Evolutionary conservation across 208 protist genomes (phyloP).

Genomic region (Trypanosoma rangeli): DNA sequence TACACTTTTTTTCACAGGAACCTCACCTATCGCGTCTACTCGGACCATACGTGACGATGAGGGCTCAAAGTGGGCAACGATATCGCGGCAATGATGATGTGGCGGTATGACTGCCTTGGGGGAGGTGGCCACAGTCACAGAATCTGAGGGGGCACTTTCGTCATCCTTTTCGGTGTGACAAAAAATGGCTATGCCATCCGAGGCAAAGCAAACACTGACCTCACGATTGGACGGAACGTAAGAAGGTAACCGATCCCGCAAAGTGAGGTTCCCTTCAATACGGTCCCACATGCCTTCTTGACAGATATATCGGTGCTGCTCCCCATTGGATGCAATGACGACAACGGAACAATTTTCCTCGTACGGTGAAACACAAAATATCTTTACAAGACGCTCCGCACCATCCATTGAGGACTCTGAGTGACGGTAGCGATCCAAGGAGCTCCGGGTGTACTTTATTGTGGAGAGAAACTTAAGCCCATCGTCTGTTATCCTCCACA

Average conservation of each 20-base stretch:
- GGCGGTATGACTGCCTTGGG: slow-evolving; percentile 63
- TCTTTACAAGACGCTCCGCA: slow-evolving; percentile 35
- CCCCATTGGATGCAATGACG: slow-evolving; percentile 66
- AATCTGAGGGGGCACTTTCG: slow-evolving; percentile 43
- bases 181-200: slow-evolving; percentile 48
- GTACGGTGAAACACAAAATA: slow-evolving; percentile 73
- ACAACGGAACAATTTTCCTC: slow-evolving; percentile 70
- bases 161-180: slow-evolving; percentile 29
- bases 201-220: slow-evolving; percentile 72
- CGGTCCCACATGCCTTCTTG: slow-evolving; percentile 36
- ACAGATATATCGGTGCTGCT: slow-evolving; percentile 86
- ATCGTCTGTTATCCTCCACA: slow-evolving; percentile 63
- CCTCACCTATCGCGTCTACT: slow-evolving; percentile 74
- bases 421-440: slow-evolving; percentile 23
- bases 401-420: not conserved
- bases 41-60: slow-evolving; percentile 52
- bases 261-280: slow-evolving; percentile 39
- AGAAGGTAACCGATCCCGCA: slow-evolving; percentile 56
- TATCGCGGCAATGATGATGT: slow-evolving; percentile 60
- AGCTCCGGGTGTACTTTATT: slow-evolving; percentile 34
- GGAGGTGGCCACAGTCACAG: slow-evolving; percentile 54
- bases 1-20: slow-evolving; percentile 30
- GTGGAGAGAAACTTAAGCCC: slow-evolving; percentile 48
- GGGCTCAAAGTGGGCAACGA: slow-evolving; percentile 64
- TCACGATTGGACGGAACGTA: slow-evolving; percentile 42